phyloP scores from a whole-genome alignment of 176 grass and related monocot species.

The Oryza glaberrima region DNA sequence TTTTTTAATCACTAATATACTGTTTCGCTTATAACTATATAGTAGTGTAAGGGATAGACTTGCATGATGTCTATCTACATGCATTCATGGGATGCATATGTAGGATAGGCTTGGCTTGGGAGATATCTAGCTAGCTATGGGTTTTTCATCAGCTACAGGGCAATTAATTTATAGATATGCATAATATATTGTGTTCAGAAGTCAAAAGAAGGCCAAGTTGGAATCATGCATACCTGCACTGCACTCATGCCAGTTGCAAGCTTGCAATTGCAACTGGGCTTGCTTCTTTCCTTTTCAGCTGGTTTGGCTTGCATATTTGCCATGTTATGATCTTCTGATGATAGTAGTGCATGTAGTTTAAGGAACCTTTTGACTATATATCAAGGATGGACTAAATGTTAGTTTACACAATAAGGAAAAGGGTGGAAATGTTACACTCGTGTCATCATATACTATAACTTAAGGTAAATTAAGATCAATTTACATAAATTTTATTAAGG shows the following conservation, averaged over 20 bases:
- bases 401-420: not conserved
- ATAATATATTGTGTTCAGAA: not conserved
- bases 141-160: constrained; percentile 12
- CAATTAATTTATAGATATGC: not conserved
- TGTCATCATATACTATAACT: not conserved
- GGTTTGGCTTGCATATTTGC: constrained; percentile 7
- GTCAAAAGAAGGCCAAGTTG: constrained; percentile 13
- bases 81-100: constrained; percentile 5
- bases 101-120: constrained; percentile 11
- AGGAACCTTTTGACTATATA: not conserved
- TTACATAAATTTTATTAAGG: not conserved
- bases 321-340: not conserved
- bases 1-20: too few species aligned
- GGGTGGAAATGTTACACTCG: not conserved
- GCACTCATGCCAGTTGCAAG: not conserved
- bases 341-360: not conserved
- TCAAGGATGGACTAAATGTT: not conserved
- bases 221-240: not conserved
- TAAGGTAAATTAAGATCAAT: not conserved
- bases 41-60: not conserved
- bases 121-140: not conserved
- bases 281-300: not conserved
- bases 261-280: constrained; percentile 9
- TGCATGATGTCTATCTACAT: constrained; percentile 13
- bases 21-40: not conserved